phyloP scores from a whole-genome alignment of 2,329 filamentous ascomycete genomes.

The Chaetomiaceae sp. region DNA sequence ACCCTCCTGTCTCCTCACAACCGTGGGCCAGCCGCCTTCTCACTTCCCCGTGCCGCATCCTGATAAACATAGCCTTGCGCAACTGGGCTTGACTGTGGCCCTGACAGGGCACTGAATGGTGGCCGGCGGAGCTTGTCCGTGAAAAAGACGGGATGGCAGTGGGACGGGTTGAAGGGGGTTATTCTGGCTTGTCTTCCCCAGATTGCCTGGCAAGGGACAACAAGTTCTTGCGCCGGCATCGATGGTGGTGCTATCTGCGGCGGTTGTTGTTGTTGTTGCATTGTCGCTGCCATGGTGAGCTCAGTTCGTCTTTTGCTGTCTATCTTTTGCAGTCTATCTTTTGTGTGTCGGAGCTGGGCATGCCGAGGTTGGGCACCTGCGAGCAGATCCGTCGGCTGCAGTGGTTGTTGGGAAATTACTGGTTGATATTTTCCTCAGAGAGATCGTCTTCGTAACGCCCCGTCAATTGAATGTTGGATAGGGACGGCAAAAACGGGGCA shows the following conservation, averaged over 20 bases:
- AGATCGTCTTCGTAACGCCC: no score
- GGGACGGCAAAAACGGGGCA: no score
- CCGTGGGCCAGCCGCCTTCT: slow-evolving; percentile 33
- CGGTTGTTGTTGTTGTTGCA: slow-evolving; percentile 8
- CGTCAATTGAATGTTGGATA: no score
- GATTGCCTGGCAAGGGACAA: slow-evolving; percentile 17
- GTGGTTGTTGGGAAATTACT: no score
- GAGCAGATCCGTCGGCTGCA: no score
- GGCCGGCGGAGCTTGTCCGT: slow-evolving; percentile 57
- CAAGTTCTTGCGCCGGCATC: slow-evolving; percentile 3
- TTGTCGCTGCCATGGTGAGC: slow-evolving; percentile 14
- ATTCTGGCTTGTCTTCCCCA: slow-evolving; percentile 7
- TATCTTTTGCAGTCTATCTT: no score
- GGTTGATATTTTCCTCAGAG: no score
- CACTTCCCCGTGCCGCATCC: slow-evolving; percentile 34
- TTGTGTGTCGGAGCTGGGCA: background rate
- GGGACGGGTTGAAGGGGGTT: slow-evolving; percentile 49
- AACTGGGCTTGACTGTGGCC: slow-evolving; percentile 43
- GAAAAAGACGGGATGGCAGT: slow-evolving; percentile 72
- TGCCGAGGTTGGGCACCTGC: slow-evolving; percentile 1
- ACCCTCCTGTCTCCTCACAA: slow-evolving; percentile 15
- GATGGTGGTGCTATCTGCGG: background rate
- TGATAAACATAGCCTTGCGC: slow-evolving; percentile 59
- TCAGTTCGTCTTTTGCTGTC: no score
- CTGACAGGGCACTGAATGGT: slow-evolving; percentile 30